Conservation (phyloP, 2,329 filamentous ascomycete species). For the Cercospora sojina region DNA sequence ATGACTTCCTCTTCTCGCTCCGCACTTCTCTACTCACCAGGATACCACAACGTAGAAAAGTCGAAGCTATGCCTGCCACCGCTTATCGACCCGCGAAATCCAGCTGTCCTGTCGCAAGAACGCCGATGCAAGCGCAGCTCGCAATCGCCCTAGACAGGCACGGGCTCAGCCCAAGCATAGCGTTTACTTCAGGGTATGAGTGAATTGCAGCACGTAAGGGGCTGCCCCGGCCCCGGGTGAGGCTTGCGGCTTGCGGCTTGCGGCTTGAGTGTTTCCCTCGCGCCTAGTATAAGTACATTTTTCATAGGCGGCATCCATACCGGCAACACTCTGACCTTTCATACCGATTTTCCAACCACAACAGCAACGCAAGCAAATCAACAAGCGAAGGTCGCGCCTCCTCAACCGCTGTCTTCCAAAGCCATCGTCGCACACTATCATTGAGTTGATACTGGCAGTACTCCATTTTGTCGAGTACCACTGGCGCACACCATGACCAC, state of each 20-base stretch:
- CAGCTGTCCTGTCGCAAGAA: not conserved
- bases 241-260: not conserved
- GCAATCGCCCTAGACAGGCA: not conserved
- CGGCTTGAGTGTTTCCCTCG: not conserved
- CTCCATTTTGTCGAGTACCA: not conserved
- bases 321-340: not conserved
- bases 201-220: not conserved
- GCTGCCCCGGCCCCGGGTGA: not conserved
- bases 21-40: not conserved
- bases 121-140: not conserved
- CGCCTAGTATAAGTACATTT: not conserved
- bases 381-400: not conserved
- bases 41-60: not conserved
- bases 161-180: not conserved
- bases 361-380: not conserved
- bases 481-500: not conserved
- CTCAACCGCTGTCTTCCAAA: not conserved
- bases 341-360: not conserved
- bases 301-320: not conserved
- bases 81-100: not conserved
- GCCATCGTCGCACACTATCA: not conserved
- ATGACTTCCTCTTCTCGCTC: not conserved
- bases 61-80: not conserved
- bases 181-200: not conserved
- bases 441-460: not conserved